phyloP scores from a whole-genome alignment of 2,329 filamentous ascomycete genomes.

The Talaromyces sp. region DNA sequence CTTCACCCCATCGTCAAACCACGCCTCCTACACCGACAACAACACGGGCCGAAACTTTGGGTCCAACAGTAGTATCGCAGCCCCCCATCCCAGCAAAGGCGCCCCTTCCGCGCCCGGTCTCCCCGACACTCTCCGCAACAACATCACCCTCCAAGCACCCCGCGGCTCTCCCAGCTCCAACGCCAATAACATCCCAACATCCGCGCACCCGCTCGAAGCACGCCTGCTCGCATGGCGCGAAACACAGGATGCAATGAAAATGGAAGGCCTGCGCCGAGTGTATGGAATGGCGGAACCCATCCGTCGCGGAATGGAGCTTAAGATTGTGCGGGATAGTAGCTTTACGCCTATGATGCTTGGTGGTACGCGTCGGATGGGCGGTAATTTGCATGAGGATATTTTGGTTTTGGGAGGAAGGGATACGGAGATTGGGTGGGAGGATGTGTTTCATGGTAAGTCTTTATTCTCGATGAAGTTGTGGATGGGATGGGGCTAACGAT shows the following conservation, averaged over 20 bases:
- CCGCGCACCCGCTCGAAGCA: conserved; percentile 84
- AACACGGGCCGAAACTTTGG: conserved; percentile 54
- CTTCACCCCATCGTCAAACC: conserved; percentile 71
- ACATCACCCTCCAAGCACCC: conserved; percentile 65
- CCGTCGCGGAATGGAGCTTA: conserved; percentile 89
- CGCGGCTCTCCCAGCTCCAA: conserved; percentile 46
- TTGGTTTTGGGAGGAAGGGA: conserved; percentile 69
- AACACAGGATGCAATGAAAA: conserved; percentile 83
- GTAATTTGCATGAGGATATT: conserved; percentile 84
- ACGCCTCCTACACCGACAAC: conserved; percentile 67
- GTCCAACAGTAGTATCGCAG: conserved; percentile 14
- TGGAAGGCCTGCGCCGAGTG: conserved; percentile 80
- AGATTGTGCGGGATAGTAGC: conserved; percentile 72
- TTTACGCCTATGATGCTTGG: conserved; percentile 74
- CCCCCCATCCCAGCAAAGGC: conserved; percentile 54
- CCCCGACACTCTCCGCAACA: conserved; percentile 87
- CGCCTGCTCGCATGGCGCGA: conserved; percentile 87
- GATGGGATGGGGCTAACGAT: neutral
- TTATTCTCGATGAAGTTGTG: conserved; percentile 13
- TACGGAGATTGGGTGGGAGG: conserved; percentile 81
- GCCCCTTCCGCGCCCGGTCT: conserved; percentile 91
- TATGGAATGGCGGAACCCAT: conserved; percentile 94
- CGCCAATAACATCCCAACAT: conserved; percentile 52
- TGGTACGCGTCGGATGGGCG: conserved; percentile 47
- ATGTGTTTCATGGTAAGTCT: conserved; percentile 71